Percentiles rank a stretch among this genome's conserved stretches.
Evolutionary conservation across 805 yeast species (phyloP).

Genomic region (Saturnispora mendoncae): DNA sequence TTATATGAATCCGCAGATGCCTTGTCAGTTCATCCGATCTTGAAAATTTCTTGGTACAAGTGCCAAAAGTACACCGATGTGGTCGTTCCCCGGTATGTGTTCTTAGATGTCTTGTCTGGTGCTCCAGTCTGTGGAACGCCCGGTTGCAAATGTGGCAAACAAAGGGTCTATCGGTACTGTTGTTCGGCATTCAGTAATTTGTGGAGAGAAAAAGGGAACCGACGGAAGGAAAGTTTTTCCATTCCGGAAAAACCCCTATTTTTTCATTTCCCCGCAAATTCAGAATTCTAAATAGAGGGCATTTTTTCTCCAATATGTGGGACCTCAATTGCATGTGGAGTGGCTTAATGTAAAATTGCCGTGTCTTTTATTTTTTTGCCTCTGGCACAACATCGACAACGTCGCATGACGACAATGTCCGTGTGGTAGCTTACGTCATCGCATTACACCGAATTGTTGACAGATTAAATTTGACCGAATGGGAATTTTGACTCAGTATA

Average conservation of each 20-base stretch:
- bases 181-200: slow-evolving; percentile 6
- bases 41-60: slow-evolving; percentile 59
- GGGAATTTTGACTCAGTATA: background rate
- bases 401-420: background rate
- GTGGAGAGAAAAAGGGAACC: background rate
- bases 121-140: slow-evolving; percentile 69
- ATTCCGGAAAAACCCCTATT: background rate
- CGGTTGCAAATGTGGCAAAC: slow-evolving; percentile 67
- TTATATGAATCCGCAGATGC: slow-evolving; percentile 63
- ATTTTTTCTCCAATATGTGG: no score
- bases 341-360: no score
- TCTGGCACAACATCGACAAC: no score
- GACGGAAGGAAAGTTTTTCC: background rate
- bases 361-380: no score
- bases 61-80: slow-evolving; percentile 64
- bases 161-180: slow-evolving; percentile 43
- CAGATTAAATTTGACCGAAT: background rate
- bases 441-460: background rate
- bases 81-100: slow-evolving; percentile 82
- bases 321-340: no score
- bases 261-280: no score
- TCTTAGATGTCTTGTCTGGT: slow-evolving; percentile 69
- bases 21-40: slow-evolving; percentile 69
- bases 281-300: no score
- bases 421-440: background rate